These are phyloP conservation scores for Phoma herbarum DNA, from an alignment of 2,329 filamentous ascomycete genomes.

Conservation along the genomic window DNA sequence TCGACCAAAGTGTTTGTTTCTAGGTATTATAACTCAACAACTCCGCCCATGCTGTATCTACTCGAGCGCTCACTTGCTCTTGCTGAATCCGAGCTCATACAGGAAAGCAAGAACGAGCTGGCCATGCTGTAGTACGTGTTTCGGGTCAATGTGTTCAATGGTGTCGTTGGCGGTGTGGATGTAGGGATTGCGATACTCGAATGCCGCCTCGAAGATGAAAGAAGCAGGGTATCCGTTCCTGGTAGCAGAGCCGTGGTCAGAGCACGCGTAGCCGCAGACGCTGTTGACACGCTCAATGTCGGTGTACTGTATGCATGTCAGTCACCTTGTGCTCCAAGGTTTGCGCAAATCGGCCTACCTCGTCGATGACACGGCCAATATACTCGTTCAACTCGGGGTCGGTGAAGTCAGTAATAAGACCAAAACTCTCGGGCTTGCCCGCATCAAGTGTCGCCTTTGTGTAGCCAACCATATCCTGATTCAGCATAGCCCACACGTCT, in stretches of 20 bases:
- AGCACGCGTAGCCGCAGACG: slow-evolving; percentile 80
- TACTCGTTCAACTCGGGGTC: slow-evolving; percentile 54
- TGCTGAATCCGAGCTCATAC: slow-evolving; percentile 69
- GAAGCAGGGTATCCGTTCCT: slow-evolving; percentile 77
- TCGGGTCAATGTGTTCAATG: slow-evolving; percentile 77
- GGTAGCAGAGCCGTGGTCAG: slow-evolving; percentile 74
- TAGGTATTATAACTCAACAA: not conserved
- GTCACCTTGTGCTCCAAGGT: not conserved
- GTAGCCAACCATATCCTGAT: slow-evolving; percentile 93
- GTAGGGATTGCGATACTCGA: slow-evolving; percentile 65
- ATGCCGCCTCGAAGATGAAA: slow-evolving; percentile 70
- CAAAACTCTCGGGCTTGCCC: slow-evolving; percentile 73
- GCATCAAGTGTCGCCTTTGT: slow-evolving; percentile 72
- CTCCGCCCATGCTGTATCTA: not conserved
- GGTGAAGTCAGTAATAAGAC: slow-evolving; percentile 91
- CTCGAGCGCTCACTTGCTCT: slow-evolving; percentile 2
- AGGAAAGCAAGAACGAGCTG: slow-evolving; percentile 81
- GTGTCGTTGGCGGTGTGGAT: slow-evolving; percentile 75
- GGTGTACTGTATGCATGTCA: slow-evolving; percentile 77
- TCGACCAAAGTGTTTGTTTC: too few relatives aligned
- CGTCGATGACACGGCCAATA: slow-evolving; percentile 5
- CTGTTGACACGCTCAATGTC: slow-evolving; percentile 68
- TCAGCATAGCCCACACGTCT: slow-evolving; percentile 91
- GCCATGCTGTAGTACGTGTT: slow-evolving; percentile 90
- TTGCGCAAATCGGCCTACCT: not conserved